Conservation (phyloP, 1,284 basidiomycete genomes). For the Marasmius oreades region DNA sequence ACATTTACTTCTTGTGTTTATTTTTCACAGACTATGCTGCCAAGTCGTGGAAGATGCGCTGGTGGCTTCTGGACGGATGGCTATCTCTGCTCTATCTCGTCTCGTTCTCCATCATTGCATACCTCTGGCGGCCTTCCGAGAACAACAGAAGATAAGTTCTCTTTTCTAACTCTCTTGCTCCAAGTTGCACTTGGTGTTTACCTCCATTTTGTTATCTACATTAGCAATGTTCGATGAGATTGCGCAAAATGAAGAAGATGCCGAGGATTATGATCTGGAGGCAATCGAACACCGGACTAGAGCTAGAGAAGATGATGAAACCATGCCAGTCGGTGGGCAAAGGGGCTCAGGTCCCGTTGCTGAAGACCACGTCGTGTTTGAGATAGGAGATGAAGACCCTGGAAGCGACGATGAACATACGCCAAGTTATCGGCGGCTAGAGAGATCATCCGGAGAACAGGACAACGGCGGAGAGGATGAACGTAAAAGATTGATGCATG, state of each 20-base stretch:
- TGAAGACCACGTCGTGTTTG: conserved; percentile 84
- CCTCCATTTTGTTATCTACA: conserved; percentile 39
- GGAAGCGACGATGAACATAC: conserved; percentile 57
- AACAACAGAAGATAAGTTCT: conserved; percentile 84
- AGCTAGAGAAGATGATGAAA: conserved; percentile 57
- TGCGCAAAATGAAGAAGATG: conserved; percentile 88
- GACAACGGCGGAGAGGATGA: conserved; percentile 46
- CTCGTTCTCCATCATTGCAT: conserved; percentile 82
- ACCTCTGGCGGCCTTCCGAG: conserved; percentile 90
- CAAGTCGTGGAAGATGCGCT: conserved; percentile 89
- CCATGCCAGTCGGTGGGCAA: conserved; percentile 59
- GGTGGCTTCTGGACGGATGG: conserved; percentile 98
- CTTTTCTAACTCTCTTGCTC: conserved; percentile 4
- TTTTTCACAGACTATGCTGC: conserved; percentile 77
- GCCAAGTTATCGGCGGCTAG: conserved; percentile 41
- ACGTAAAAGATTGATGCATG: conserved; percentile 56
- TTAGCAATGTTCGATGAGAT: conserved; percentile 84
- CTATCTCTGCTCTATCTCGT: conserved; percentile 81
- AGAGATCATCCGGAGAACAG: conserved; percentile 47
- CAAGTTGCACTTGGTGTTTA: conserved; percentile 23
- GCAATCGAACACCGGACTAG: conserved; percentile 55
- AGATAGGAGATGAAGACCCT: conserved; percentile 83
- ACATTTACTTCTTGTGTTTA: no score
- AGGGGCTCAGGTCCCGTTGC: conserved; percentile 41
- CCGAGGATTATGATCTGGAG: conserved; percentile 89